Conservation (phyloP, 345 rosid genomes). For the Gossypium arboreum region DNA sequence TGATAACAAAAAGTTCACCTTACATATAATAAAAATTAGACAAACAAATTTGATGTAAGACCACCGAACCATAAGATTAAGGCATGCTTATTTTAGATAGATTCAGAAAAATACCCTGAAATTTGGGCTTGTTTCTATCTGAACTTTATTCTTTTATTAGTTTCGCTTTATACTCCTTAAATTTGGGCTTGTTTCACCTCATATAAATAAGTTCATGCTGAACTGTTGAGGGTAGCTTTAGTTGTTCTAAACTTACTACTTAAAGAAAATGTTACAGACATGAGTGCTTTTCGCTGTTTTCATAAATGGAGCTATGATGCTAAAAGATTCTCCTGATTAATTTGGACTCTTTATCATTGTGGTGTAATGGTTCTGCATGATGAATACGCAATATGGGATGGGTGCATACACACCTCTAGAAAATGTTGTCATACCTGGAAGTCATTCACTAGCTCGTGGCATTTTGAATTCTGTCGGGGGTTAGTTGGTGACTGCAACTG, state of each 20-base stretch:
- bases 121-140: background rate
- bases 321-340: background rate
- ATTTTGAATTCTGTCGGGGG: slow-evolving; percentile 42
- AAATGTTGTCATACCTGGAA: slow-evolving; percentile 56
- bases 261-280: background rate
- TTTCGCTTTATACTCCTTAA: background rate
- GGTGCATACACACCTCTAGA: background rate
- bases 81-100: background rate
- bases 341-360: background rate
- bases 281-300: background rate
- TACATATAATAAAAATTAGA: background rate
- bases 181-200: background rate
- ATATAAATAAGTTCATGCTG: background rate
- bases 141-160: background rate
- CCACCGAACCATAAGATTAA: background rate
- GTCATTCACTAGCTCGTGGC: slow-evolving; percentile 49
- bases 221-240: background rate
- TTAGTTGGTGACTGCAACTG: slow-evolving; percentile 45
- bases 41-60: background rate
- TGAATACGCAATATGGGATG: background rate
- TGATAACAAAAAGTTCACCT: background rate
- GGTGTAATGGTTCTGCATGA: background rate
- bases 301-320: background rate
- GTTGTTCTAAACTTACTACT: background rate
- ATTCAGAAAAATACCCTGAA: background rate